Percentiles rank a stretch among this genome's conserved stretches.
phyloP scores from a whole-genome alignment of 192 early-diverging fungal genomes.

The Mortierella claussenii region DNA sequence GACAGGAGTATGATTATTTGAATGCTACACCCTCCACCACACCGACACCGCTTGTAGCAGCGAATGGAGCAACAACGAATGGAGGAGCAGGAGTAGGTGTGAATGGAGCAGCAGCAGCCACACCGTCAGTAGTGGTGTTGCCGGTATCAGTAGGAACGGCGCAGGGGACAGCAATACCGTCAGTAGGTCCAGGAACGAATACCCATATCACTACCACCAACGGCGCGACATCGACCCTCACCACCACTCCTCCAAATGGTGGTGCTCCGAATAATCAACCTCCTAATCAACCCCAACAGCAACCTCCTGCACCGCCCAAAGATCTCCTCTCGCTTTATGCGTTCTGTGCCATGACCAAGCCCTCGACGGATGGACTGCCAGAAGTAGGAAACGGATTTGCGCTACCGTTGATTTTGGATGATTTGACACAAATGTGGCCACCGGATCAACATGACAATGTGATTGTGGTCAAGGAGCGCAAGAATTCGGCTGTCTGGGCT shows the following conservation, averaged over 20 bases:
- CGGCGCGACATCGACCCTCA: too few relatives aligned
- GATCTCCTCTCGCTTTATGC: conserved; percentile 75
- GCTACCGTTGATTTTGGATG: conserved; percentile 77
- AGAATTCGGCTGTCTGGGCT: conserved; percentile 66
- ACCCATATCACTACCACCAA: conserved; percentile 6
- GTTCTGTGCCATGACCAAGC: conserved; percentile 63
- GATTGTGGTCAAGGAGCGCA: conserved; percentile 73
- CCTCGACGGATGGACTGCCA: conserved; percentile 28
- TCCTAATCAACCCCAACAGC: too few relatives aligned
- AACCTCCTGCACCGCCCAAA: conserved; percentile 69
- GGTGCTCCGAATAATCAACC: too few relatives aligned
- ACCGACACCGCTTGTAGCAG: background rate
- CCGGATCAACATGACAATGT: conserved; percentile 80
- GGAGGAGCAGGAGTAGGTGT: background rate
- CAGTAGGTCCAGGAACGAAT: background rate
- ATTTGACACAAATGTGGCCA: conserved; percentile 78
- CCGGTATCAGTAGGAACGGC: too few relatives aligned
- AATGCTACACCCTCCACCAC: conserved; percentile 6
- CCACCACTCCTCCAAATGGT: too few relatives aligned
- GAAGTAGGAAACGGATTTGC: conserved; percentile 54
- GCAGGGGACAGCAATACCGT: too few relatives aligned
- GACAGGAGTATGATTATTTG: conserved; percentile 74
- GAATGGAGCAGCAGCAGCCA: too few relatives aligned
- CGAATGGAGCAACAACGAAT: background rate
- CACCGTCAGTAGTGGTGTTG: too few relatives aligned